Conservation (phyloP, 805 yeast genomes). For the Ascoidea tarda region DNA sequence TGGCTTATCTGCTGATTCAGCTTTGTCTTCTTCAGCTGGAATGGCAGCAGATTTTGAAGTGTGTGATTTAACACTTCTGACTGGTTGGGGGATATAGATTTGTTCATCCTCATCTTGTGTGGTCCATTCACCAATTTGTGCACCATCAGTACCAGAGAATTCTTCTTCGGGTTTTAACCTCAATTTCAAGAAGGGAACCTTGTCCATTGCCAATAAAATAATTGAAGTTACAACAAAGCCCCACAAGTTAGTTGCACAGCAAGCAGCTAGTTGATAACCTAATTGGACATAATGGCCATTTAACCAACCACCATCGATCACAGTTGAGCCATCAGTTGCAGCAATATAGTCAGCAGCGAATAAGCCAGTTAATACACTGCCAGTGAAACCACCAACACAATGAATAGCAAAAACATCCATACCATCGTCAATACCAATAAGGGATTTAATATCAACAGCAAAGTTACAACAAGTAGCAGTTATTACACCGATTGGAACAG, state of each 20-base stretch:
- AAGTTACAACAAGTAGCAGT: slow-evolving; percentile 70
- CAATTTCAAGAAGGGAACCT: slow-evolving; percentile 66
- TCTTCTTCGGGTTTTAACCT: slow-evolving; percentile 83
- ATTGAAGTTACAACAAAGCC: slow-evolving; percentile 60
- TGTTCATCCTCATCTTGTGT: slow-evolving; percentile 44
- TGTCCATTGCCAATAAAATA: slow-evolving; percentile 52
- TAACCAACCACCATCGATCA: slow-evolving; percentile 77
- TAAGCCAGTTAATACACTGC: slow-evolving; percentile 76
- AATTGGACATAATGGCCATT: slow-evolving; percentile 73
- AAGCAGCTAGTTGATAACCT: slow-evolving; percentile 79
- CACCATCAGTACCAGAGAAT: slow-evolving; percentile 73
- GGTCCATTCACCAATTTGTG: slow-evolving; percentile 85
- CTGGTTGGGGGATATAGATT: slow-evolving; percentile 63
- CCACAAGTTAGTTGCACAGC: slow-evolving; percentile 59
- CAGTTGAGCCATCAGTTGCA: slow-evolving; percentile 55
- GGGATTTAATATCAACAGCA: slow-evolving; percentile 67
- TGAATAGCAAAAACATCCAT: slow-evolving; percentile 89
- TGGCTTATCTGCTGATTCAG: slow-evolving; percentile 2
- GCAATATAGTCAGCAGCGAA: slow-evolving; percentile 88
- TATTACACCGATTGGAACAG: slow-evolving; percentile 71
- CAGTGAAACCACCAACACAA: slow-evolving; percentile 86
- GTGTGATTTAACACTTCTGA: slow-evolving; percentile 32
- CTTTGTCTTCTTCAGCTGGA: slow-evolving; percentile 5
- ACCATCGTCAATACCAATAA: slow-evolving; percentile 80
- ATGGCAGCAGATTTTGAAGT: slow-evolving; percentile 4